Base-by-base conservation (phyloP, 2,329 filamentous ascomycete species). In the Xylaria sp. region DNA sequence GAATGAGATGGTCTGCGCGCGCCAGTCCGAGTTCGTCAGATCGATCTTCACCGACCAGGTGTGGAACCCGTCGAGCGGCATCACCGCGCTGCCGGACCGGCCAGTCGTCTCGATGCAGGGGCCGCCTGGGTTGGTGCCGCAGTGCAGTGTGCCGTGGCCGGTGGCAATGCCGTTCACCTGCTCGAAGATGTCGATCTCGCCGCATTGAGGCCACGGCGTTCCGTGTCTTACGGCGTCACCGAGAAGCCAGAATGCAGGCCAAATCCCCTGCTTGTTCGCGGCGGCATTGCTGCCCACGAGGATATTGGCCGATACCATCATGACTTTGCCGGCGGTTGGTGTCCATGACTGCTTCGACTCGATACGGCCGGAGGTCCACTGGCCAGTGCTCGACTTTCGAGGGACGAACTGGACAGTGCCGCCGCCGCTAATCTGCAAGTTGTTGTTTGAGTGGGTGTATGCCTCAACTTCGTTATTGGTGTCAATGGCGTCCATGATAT, bases 211-310 rank as follows among this genome's bases (percentile, higher is more conserved):
- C 86, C 86, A 88, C 15, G 71, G 39, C 0, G 79, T 81, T 9
- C 84, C 84, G 50, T 81, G 77, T 29, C 83, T 82, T 61, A 84
- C 78, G 11, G 81, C 74, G 56, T 86, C 80, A 45, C 86, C 85
- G 17, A 88, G 79, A 67, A 87, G 78, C 86, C 85, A 88, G 72
- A 87, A 87, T 0, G 86, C 86, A 0, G 86, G 85, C 86, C 86
- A 88, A 56, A 88, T 79, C 4, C 86, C 86, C 70, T 86, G 80
- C 75, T 86, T 85, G 49, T 75, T 73, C 22, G 57, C 55, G 20
- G 61, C 39, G 1, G 74, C 47, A 74, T 82, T 82, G 65, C 72
- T 72, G 13, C 84, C 86, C 53, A 87, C 78, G 39, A 84, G 81
- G 51, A 88, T 76, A 27, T 75, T 74, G 4, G 82, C 80, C 66